Evolutionary conservation across 768 basidiomycete genomes (phyloP), one percentile per base, ranked within the genome.

Genomic region (Pleurotus platypus): DNA sequence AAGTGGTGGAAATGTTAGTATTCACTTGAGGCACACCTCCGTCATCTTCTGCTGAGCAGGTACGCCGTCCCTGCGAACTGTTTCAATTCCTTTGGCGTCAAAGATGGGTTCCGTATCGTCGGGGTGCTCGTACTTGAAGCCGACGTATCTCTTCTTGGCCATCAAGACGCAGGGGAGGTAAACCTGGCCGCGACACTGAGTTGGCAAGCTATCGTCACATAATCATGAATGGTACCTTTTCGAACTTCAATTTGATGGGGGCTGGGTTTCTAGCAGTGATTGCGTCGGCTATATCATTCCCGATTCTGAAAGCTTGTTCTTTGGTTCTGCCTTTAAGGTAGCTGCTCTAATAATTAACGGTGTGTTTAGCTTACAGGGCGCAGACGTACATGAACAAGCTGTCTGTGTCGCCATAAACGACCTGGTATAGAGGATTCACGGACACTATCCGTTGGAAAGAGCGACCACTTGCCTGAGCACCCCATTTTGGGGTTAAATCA

Each of bases 41-140:
- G 89, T 84, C 85, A 98, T 94, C 73, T 97, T 98, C 64, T 85
- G 82, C 67, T 94, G 92, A 0, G 94, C 97, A 3, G 84, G 82
- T 27, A 97, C 85, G 8, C 94, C 94, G 65, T 99, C 97, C 58
- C 97, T 78, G 4, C 97, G 82, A 27, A 98, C 90, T 1, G 94
- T 98, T 72, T 99, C 97, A 54, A 99, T 98, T 0, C 97, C 97
- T 67, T 99, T 98, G 5, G 94, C 97, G 63, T 99, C 96, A 63
- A 98, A 97, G 0, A 72, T 75, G 1, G 94, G 92, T 46, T 87
- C 85, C 0, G 57, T 68, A 11, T 97, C 92, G 61, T 94, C 90
- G 0, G 87, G 81, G 54, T 74, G 80, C 70, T 99, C 97, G 61
- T 89, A 98, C 67, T 94, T 96, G 77, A 92, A 97, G 1, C 97